Percentiles rank a stretch among this genome's conserved stretches.
Evolutionary conservation across 371 early-diverging fungal genomes (phyloP).

Genomic region (Rhizomucor miehei): DNA sequence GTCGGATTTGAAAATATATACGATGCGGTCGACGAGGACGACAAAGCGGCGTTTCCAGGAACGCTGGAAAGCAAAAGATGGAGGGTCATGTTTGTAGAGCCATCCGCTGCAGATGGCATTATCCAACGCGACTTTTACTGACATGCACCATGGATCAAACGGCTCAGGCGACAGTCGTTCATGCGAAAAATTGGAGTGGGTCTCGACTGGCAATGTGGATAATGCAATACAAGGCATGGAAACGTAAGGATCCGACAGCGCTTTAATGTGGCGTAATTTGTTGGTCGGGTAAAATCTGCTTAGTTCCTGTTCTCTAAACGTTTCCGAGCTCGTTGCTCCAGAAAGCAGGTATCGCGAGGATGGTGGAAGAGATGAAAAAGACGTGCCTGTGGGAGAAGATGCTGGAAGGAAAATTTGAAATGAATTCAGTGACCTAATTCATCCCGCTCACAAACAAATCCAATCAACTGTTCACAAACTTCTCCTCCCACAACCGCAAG

Average conservation of each 20-base stretch:
- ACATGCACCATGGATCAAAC: constrained; percentile 37
- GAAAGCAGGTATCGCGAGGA: constrained; percentile 32
- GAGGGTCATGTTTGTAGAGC: constrained; percentile 32
- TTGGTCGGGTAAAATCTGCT: constrained; percentile 26
- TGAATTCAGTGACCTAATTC: background rate
- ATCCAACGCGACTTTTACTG: constrained; percentile 28
- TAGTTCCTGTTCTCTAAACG: constrained; percentile 32
- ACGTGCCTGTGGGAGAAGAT: constrained; percentile 17
- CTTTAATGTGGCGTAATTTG: constrained; percentile 18
- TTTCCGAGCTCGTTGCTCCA: constrained; percentile 29
- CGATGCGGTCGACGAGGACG: constrained; percentile 27
- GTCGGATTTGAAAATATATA: constrained; percentile 34
- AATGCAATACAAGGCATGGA: constrained; percentile 13
- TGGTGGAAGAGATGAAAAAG: constrained; percentile 27
- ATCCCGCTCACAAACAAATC: constrained; percentile 12
- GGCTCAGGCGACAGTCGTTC: background rate
- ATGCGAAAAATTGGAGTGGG: background rate
- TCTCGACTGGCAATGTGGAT: background rate
- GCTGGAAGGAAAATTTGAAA: constrained; percentile 11
- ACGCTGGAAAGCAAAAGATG: constrained; percentile 31
- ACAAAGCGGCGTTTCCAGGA: constrained; percentile 40
- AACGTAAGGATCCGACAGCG: constrained; percentile 27
- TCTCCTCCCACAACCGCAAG: background rate
- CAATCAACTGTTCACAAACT: constrained; percentile 4
- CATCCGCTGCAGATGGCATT: constrained; percentile 25